A percentile compares a stretch with the other conserved stretches of the same genome.
phyloP scores from a whole-genome alignment of 345 rosid species.

The Stellera chamaejasme region DNA sequence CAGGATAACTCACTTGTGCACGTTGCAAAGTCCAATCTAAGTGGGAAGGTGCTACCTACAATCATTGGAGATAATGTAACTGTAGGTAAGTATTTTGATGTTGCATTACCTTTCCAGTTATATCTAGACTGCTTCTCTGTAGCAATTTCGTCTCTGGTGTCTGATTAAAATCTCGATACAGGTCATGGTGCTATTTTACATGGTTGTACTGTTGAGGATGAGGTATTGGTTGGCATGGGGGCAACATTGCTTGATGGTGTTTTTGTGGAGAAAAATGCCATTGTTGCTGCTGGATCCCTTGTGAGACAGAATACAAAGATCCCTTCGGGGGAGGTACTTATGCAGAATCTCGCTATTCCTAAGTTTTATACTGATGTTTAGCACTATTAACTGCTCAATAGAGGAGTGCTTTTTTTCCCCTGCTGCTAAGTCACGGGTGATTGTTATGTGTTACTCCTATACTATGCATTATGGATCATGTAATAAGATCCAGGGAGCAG shows the following conservation, averaged over 20 bases:
- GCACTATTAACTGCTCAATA: neutral
- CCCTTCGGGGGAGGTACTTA: constrained; percentile 81
- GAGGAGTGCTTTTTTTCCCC: no score
- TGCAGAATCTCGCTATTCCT: neutral
- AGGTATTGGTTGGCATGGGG: constrained; percentile 89
- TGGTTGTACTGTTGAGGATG: constrained; percentile 95
- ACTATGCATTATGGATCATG: no score
- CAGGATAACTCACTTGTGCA: constrained; percentile 97
- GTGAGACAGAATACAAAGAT: constrained; percentile 84
- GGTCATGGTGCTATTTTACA: constrained; percentile 95
- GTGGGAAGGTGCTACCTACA: constrained; percentile 85
- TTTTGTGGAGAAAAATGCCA: constrained; percentile 76
- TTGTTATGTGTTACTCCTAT: no score
- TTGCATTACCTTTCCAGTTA: no score
- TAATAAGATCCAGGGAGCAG: no score
- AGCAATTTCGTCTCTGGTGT: neutral
- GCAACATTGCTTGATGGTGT: constrained; percentile 89
- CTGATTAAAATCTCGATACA: constrained; percentile 25
- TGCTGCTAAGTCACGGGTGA: no score
- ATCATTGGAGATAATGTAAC: constrained; percentile 92
- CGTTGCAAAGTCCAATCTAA: constrained; percentile 87
- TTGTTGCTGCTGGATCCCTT: constrained; percentile 98
- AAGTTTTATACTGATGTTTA: no score
- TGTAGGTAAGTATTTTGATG: constrained; percentile 51
- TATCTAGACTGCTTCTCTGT: neutral